Base-by-base conservation (phyloP, 2,329 filamentous ascomycete species). In the Ceratocystiopsis brevicomis region DNA sequence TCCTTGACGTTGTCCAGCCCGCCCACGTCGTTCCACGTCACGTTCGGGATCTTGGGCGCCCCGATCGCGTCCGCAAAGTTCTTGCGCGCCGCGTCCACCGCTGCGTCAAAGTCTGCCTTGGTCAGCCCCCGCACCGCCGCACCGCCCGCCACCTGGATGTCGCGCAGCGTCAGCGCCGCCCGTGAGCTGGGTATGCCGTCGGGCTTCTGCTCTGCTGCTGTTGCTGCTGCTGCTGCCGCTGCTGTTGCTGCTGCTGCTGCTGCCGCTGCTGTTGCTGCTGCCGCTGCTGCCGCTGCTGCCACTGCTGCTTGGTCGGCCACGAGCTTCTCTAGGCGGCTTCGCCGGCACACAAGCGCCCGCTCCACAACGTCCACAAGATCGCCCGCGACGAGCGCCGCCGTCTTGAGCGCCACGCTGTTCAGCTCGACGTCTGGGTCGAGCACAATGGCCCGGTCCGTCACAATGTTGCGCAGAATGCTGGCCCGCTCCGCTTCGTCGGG, bases 51-150 rank as follows among this genome's bases (percentile, higher is more conserved):
- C 69, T 96, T 96, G 3, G 90, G 90, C 6, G 90, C 90, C 19
- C 90, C 90, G 50, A 98, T 98, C 0, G 88, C 81, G 58, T 96
- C 90, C 6, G 90, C 88, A 57, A 98, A 98, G 61, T 95, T 96
- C 69, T 95, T 95, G 44, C 90, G 78, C 1, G 90, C 90, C 6
- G 87, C 85, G 47, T 96, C 88, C 4, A 98, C 88, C 0, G 90
- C 90, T n/a, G 78, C 64, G 44, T 94, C 86, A 50, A 96, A 88
- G 59, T 98, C 90, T 2, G 71, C 67, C 51, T 82, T 82, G 1
- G 78, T 87, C 12, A 98, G 68, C 42, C 81, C 83, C 25, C 77
- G 77, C 6, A 82, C 81, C 11, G 78, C 71, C 37, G 83, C 71
- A 0, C 90, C 90, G 30, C 90, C 90, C 1, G 90, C 78, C 10